Percentiles rank a stretch among this genome's conserved stretches.
phyloP scores from a whole-genome alignment of 345 rosid genomes.

The Odontarrhena argentea region DNA sequence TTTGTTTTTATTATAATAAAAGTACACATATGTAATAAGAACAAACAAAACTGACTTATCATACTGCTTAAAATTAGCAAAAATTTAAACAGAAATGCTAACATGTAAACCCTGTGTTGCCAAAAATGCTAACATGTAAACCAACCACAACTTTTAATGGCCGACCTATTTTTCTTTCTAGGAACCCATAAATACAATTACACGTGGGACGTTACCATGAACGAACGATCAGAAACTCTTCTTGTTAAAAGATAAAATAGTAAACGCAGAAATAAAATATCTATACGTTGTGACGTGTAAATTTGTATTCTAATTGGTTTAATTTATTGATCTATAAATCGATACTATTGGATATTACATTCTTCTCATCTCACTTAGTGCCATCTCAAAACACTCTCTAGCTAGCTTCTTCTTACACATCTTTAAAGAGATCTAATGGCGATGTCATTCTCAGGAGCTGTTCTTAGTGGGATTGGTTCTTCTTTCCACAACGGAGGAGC shows the following conservation, averaged over 20 bases:
- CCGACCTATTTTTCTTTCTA: slow-evolving; percentile 26
- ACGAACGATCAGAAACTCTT: slow-evolving; percentile 1
- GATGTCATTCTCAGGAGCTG: slow-evolving; percentile 35
- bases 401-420: background rate
- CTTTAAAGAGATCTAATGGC: slow-evolving; percentile 19
- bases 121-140: slow-evolving; percentile 16
- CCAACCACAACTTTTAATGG: slow-evolving; percentile 22
- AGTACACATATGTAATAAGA: slow-evolving; percentile 2
- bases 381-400: background rate
- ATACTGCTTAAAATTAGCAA: slow-evolving; percentile 7
- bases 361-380: slow-evolving; percentile 8
- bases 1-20: slow-evolving; percentile 26
- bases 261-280: slow-evolving; percentile 5
- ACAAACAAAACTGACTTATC: slow-evolving; percentile 1
- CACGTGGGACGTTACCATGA: slow-evolving; percentile 11
- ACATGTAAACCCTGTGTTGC: slow-evolving; percentile 3
- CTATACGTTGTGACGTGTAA: slow-evolving; percentile 13
- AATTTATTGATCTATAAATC: slow-evolving; percentile 28
- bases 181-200: background rate
- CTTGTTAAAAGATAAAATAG: background rate
- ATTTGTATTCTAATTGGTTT: slow-evolving; percentile 22
- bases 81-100: slow-evolving; percentile 9
- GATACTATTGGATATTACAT: slow-evolving; percentile 3
- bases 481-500: slow-evolving; percentile 27
- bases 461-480: slow-evolving; percentile 28